Evolutionary conservation across 768 basidiomycete genomes (phyloP).

Genomic region (Lepiota brunneoincarnata): DNA sequence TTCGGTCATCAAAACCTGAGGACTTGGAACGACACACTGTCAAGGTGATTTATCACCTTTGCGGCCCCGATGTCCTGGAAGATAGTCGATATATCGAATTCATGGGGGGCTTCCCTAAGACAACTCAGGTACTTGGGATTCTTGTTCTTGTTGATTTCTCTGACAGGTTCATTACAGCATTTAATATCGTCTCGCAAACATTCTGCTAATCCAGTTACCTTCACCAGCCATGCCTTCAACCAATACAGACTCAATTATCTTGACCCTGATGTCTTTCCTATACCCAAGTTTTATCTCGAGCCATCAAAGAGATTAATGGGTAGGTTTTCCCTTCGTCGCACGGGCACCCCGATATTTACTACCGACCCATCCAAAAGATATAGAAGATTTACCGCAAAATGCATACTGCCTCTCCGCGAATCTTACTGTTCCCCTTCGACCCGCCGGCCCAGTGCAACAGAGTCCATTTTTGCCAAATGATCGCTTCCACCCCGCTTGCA

Average conservation of each 20-base stretch:
- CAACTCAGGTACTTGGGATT: constrained; percentile 47
- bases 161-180: constrained; percentile 48
- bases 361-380: constrained; percentile 21
- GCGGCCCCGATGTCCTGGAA: constrained; percentile 68
- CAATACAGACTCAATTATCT: constrained; percentile 72
- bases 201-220: constrained; percentile 64
- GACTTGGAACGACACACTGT: constrained; percentile 36
- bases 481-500: constrained; percentile 37
- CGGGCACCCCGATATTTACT: background rate
- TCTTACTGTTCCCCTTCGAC: constrained; percentile 43
- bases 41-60: constrained; percentile 64
- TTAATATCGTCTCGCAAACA: constrained; percentile 66
- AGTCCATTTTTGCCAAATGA: constrained; percentile 31
- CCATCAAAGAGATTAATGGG: constrained; percentile 39
- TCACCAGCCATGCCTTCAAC: constrained; percentile 68
- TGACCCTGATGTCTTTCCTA: constrained; percentile 69
- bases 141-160: background rate
- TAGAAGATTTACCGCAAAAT: constrained; percentile 47
- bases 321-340: constrained; percentile 17
- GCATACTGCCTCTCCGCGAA: constrained; percentile 40
- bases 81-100: constrained; percentile 69
- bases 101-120: constrained; percentile 62
- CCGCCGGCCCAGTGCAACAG: constrained; percentile 36
- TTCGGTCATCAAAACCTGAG: constrained; percentile 40
- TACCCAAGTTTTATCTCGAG: constrained; percentile 51